These are phyloP conservation scores for Friedmanniomyces simplex DNA, from an alignment of 495 filamentous ascomycete species.

Conservation along the genomic window DNA sequence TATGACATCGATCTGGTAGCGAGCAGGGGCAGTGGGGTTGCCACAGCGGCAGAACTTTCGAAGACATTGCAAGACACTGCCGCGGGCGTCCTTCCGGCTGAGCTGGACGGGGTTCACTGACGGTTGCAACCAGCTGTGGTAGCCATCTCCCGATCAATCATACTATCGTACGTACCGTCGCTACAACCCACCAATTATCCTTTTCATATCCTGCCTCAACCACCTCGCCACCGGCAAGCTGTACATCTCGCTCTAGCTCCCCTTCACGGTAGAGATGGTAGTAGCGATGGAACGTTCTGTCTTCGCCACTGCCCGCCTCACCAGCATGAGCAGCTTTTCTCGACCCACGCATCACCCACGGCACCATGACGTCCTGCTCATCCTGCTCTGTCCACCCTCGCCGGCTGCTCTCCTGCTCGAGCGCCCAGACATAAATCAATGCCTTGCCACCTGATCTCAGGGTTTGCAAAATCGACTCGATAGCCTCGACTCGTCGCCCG, in stretches of 20 bases:
- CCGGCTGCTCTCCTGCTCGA: constrained; percentile 83
- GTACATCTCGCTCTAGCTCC: constrained; percentile 76
- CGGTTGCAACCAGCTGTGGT: no score
- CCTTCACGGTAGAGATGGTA: constrained; percentile 87
- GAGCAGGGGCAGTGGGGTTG: no score
- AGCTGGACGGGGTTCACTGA: no score
- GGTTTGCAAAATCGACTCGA: constrained; percentile 59
- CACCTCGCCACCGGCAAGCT: constrained; percentile 61
- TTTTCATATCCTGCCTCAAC: constrained; percentile 83
- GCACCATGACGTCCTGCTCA: constrained; percentile 89
- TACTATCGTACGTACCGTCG: constrained; percentile 4
- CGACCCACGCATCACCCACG: constrained; percentile 65
- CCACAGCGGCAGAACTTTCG: no score
- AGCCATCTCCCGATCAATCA: no score
- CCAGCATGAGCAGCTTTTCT: constrained; percentile 15
- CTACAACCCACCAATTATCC: constrained; percentile 95
- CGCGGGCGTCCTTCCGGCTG: no score
- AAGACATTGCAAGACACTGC: no score
- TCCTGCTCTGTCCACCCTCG: constrained; percentile 83
- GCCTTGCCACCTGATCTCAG: constrained; percentile 55
- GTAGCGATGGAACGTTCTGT: constrained; percentile 69
- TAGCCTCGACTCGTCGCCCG: constrained; percentile 59
- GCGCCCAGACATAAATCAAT: constrained; percentile 90
- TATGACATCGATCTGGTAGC: not conserved
- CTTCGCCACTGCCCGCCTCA: constrained; percentile 15